Evolutionary conservation across 2,329 filamentous ascomycete species (phyloP).

Genomic region (Massarina eburnea): DNA sequence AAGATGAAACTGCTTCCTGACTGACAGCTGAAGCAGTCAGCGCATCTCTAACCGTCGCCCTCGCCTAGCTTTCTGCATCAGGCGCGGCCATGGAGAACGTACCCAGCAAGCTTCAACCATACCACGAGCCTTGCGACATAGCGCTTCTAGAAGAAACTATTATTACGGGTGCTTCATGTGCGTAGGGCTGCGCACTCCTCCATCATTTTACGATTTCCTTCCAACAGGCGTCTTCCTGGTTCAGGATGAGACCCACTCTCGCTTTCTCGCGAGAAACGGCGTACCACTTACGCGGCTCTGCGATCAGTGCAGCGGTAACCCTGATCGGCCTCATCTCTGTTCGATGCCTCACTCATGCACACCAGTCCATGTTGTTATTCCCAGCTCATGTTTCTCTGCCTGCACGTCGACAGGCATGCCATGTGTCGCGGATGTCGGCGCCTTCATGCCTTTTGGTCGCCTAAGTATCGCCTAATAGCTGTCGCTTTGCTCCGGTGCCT

Average conservation of each 20-base stretch:
- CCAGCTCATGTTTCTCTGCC: not conserved
- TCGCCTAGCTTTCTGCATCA: not conserved
- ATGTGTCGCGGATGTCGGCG: not conserved
- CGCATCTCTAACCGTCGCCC: not conserved
- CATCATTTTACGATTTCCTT: not conserved
- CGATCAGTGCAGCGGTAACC: not conserved
- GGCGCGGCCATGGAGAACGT: not conserved
- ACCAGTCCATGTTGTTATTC: not conserved
- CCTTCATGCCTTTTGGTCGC: not conserved
- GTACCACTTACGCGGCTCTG: not conserved
- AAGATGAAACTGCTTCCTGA: conserved; percentile 4
- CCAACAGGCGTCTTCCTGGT: not conserved
- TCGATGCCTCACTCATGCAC: not conserved
- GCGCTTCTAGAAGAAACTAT: not conserved
- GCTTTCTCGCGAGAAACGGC: not conserved
- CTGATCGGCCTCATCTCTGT: not conserved
- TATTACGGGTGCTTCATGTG: not conserved
- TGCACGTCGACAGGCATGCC: not conserved
- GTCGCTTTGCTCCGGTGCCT: not conserved
- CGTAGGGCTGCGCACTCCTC: not conserved
- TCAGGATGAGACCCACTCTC: not conserved
- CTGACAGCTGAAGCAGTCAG: conserved; percentile 2
- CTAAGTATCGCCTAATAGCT: not conserved
- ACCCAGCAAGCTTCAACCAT: not conserved
- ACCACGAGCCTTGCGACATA: not conserved